Evolutionary conservation across 2,329 filamentous ascomycete species (phyloP).

Genomic region (Stagonosporopsis vannaccii): DNA sequence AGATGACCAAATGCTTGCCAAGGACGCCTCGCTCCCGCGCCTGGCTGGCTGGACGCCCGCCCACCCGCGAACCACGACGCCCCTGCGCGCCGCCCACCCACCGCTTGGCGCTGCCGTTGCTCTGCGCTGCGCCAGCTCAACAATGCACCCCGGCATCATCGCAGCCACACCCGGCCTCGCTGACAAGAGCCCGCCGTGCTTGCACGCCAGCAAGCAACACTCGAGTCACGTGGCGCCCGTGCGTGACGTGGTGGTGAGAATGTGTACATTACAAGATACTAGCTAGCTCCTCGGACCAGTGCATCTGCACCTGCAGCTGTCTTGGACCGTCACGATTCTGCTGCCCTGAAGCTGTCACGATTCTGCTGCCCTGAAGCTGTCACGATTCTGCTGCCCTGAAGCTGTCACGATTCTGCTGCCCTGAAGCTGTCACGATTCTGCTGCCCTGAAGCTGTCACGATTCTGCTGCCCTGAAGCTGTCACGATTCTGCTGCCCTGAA

Average conservation of each 20-base stretch:
- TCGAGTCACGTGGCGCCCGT: neutral
- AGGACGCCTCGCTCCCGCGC: slow-evolving; percentile 16
- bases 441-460: too few species aligned
- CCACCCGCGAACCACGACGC: slow-evolving; percentile 2
- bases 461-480: too few species aligned
- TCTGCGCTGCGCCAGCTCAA: slow-evolving; percentile 20
- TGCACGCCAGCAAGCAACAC: neutral
- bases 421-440: too few species aligned
- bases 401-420: too few species aligned
- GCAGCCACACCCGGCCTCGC: neutral
- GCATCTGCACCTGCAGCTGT: neutral
- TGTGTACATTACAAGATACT: slow-evolving; percentile 19
- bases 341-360: too few species aligned
- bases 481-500: too few species aligned
- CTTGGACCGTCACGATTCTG: too few species aligned
- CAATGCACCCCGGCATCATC: slow-evolving; percentile 17
- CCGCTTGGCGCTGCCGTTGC: slow-evolving; percentile 10
- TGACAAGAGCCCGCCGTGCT: neutral
- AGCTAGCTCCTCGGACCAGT: slow-evolving; percentile 7
- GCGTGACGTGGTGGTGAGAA: too few species aligned
- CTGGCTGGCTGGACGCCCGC: neutral
- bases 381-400: too few species aligned
- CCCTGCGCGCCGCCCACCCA: too few species aligned
- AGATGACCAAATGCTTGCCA: slow-evolving; percentile 40
- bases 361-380: too few species aligned